Conservation (phyloP, 495 filamentous ascomycete genomes). For the Apodospora peruviana region DNA sequence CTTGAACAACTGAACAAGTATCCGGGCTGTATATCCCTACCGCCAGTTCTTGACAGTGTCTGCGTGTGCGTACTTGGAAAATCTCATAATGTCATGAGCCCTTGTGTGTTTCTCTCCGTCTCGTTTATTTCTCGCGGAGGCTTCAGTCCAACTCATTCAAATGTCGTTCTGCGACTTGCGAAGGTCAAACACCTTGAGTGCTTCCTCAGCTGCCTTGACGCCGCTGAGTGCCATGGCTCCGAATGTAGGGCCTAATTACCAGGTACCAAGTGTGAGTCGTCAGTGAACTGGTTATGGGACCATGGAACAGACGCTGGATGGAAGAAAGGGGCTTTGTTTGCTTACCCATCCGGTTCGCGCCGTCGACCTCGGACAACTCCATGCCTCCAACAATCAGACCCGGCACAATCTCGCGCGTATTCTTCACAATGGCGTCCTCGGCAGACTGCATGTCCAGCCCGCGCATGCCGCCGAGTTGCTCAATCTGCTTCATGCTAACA, state of each 20-base stretch:
- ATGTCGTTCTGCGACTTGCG: conserved; percentile 55
- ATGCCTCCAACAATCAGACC: conserved; percentile 90
- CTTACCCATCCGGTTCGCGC: conserved; percentile 75
- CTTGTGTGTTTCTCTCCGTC: too few species aligned
- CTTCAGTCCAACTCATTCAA: too few species aligned
- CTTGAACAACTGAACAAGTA: too few species aligned
- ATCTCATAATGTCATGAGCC: too few species aligned
- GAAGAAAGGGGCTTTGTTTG: neutral
- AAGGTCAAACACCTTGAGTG: conserved; percentile 66
- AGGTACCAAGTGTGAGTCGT: too few species aligned
- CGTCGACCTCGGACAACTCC: conserved; percentile 87
- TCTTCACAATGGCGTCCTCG: conserved; percentile 87
- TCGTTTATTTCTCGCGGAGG: too few species aligned
- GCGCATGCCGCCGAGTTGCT: conserved; percentile 84
- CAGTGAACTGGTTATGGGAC: too few species aligned
- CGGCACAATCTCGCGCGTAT: conserved; percentile 77
- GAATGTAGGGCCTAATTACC: conserved; percentile 56
- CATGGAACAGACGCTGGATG: too few species aligned
- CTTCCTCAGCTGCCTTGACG: conserved; percentile 85
- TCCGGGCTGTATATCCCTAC: too few species aligned
- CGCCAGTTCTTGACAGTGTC: too few species aligned
- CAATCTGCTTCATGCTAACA: conserved; percentile 72
- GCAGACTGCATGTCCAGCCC: conserved; percentile 85
- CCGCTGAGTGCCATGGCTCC: conserved; percentile 79
- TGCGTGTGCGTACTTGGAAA: too few species aligned